Evolutionary conservation across 805 yeast genomes (phyloP), one percentile per base, ranked within the genome.

Genomic region (Torulaspora quercuum): DNA sequence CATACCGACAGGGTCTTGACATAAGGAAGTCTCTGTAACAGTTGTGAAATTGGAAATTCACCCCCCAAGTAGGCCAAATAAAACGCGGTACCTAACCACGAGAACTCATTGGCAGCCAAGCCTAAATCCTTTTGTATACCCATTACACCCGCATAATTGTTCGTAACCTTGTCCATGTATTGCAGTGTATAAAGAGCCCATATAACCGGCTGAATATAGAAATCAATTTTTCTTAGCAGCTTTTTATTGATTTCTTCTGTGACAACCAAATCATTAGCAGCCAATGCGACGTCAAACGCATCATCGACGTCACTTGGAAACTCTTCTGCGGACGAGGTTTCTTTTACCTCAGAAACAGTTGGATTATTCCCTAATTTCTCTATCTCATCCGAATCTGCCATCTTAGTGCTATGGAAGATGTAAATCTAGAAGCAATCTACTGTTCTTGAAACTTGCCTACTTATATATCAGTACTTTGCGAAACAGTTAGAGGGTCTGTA

Each of bases 101-200:
- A 26, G 15, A 35, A 40, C 14, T 40, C 39, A 19, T 35, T 33
- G 14, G 34, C 30, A 2, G 27, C 29, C 33, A 39, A 21, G 5
- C 35, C 28, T 13, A 35, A 15, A 18, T 28, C 38, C 17, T 21
- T 11, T 16, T 35, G 38, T 10, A 35, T 28, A 11, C 44, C 44
- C 44, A 40, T 40, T 7, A 40, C 44, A 13, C 36, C 44, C 3
- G 40, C 40, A 9, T 29, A 40, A 13, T 15, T 30, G 10, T 37
- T 40, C 13, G 40, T 35, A 5, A 35, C 44, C 28, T 40, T 40
- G 25, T 40, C 40, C 44, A 40, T 40, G 17, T 29, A 40, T 22
- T 35, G 40, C 11, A 35, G 13, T 6, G 44, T 25, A 25, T 40
- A 40, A 3, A 40, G 17, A 3, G 26, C 12, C 37, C 44, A 40